Evolutionary conservation across 1,139 yeast genomes (phyloP), one percentile per base, ranked within the genome.

Genomic region (Geotrichum histeridarum): DNA sequence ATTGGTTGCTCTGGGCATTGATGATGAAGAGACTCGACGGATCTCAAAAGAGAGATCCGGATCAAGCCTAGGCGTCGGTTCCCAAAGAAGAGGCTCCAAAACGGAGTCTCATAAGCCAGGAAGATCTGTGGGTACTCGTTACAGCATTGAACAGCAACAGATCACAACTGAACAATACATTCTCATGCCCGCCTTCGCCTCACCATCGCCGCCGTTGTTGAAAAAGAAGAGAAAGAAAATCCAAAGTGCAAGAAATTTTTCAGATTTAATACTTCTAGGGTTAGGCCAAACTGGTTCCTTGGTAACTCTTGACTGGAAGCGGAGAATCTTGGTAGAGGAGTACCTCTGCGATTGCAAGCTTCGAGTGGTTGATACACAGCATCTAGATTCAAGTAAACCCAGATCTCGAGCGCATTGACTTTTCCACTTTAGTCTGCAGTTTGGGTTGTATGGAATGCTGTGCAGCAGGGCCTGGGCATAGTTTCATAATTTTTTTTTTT

Each of bases 81-180:
- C 51, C 53, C 54, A 39, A 42, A 42, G 49, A 53, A 54, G 58
- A 49, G 53, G 38, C 55, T 44, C 57, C 63, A 60, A 57, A 55
- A 60, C 63, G 62, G 59, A 50, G 46, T 50, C 56, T 52, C 50
- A 46, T 30, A 50, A 54, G 53, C 56, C 54, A 44, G 56, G 48
- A 48, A 54, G 58, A 51, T 48, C 57, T 45, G 52, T 51, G 53
- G 57, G 59, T 58, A 9, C 12, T 17, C 5, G 22, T 37, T 49
- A 36, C 41, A 38, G 31, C 27, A 22, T 17, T 18, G n/a, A n/a
- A n/a, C 36, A 22, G 32, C 8, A 17, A 33, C 43, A 54, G 51
- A 50, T 50, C 51, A 45, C 50, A 42, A 37, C 22, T 32, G 35
- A 48, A 27, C 50, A 35, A 41, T 22, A 18, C 30, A 33, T 15